Evolutionary conservation across 345 rosid genomes (phyloP), one percentile per base, ranked within the genome.

Genomic region (Bruguiera gymnorhiza): DNA sequence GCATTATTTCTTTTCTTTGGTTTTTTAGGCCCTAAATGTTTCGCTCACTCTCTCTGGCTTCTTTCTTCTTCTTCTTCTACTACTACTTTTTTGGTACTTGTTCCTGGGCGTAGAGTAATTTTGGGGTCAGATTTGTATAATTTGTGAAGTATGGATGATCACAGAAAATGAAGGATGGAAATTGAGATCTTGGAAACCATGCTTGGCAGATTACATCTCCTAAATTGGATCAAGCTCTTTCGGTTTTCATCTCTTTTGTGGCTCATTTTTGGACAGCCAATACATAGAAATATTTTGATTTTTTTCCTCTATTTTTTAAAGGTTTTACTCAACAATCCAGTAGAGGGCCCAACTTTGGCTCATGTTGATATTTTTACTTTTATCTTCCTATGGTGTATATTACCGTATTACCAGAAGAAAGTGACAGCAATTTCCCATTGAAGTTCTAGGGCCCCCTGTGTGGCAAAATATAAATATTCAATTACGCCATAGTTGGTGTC

Each of bases 131-230:
- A 20, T 19, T 24, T 32, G 27, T 65, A 51, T 16, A 30, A 13
- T 43, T 43, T 43, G 18, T 43, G 15, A 15, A 43, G 50, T 43
- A 13, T 43, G 50, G 50, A 15, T 43, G 50, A 11, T 20, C 6
- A 10, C 0, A 48, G 34, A 66, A 43, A 55, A 57, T 57, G 39
- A 68, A 11, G 54, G 57, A 31, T n/a, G 52, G 69, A 66, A 52
- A 31, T 31, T 53, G 48, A 59, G 72, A 68, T 68, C 63, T 58
- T 26, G 53, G 37, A 57, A 43, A 24, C 52, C 63, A 57, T 27
- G 60, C 37, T 30, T 37, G 63, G 70, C 36, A 15, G 43, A 46
- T 43, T 19, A 50, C 46, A 6, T 67, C n/a, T 29, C 26, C 55
- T 37, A 48, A 13, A 7, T 46, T n/a, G 20, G 46, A 8, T 60